phyloP scores from a whole-genome alignment of 192 early-diverging fungal genomes.

The Oehlia diaphana region DNA sequence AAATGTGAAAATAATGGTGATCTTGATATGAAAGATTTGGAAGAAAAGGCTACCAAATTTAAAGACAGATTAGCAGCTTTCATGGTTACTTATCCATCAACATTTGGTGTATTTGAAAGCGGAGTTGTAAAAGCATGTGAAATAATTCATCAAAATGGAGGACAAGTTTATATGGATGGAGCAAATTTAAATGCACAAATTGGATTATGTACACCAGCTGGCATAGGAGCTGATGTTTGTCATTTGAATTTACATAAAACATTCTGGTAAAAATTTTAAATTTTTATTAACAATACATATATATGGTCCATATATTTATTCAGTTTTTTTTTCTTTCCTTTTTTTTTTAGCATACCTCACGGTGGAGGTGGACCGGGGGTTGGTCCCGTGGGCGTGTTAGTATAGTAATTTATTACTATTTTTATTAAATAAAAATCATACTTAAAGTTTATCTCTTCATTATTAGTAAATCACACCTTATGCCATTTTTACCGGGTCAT shows the following conservation, averaged over 20 bases:
- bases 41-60: slow-evolving; percentile 86
- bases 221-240: slow-evolving; percentile 99
- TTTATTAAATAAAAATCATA: neutral
- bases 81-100: slow-evolving; percentile 99
- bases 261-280: slow-evolving; percentile 42
- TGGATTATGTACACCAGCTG: slow-evolving; percentile 80
- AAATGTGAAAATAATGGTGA: slow-evolving; percentile 92
- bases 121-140: slow-evolving; percentile 84
- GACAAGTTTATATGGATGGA: slow-evolving; percentile 99
- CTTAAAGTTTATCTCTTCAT: neutral
- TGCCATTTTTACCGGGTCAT: slow-evolving; percentile 91
- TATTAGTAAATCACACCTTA: slow-evolving; percentile 76
- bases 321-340: neutral
- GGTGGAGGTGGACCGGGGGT: slow-evolving; percentile 99
- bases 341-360: slow-evolving; percentile 82
- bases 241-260: slow-evolving; percentile 99
- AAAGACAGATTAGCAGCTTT: slow-evolving; percentile 85
- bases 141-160: slow-evolving; percentile 91
- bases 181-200: slow-evolving; percentile 91
- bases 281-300: too few species aligned
- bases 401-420: neutral
- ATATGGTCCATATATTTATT: neutral
- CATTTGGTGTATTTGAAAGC: slow-evolving; percentile 97
- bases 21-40: slow-evolving; percentile 88
- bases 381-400: slow-evolving; percentile 91